Evolutionary conservation across 1,284 basidiomycete genomes (phyloP).

Genomic region (Tilletia indica): DNA sequence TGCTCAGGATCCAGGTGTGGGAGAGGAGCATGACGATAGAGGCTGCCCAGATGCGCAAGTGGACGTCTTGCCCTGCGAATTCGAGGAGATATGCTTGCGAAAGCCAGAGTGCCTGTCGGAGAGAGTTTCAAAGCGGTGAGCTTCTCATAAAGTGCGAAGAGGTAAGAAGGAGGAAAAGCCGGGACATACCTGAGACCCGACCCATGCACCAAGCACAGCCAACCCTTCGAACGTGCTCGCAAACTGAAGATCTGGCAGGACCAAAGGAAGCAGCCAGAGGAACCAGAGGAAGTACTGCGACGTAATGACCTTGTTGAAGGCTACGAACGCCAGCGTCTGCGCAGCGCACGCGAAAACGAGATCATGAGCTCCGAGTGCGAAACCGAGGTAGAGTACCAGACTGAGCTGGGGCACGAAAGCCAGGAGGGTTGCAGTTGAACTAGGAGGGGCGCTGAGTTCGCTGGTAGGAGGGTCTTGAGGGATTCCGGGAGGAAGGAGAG

Average conservation of each 20-base stretch:
- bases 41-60: constrained; percentile 41
- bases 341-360: constrained; percentile 83
- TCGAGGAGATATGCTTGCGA: constrained; percentile 51
- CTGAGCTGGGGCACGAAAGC: constrained; percentile 68
- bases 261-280: constrained; percentile 79
- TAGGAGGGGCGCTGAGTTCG: neutral
- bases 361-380: constrained; percentile 65
- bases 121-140: neutral
- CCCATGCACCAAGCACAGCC: constrained; percentile 67
- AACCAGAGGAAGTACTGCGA: constrained; percentile 99
- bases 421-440: constrained; percentile 28
- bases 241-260: constrained; percentile 69
- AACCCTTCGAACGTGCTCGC: constrained; percentile 58
- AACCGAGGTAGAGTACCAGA: constrained; percentile 67
- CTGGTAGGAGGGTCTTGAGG: neutral
- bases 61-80: constrained; percentile 45
- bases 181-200: constrained; percentile 63
- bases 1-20: constrained; percentile 33
- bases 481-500: neutral
- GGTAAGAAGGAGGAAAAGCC: too few species aligned
- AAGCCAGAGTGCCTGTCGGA: constrained; percentile 45
- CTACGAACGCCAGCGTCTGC: constrained; percentile 84
- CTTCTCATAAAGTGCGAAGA: neutral
- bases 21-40: constrained; percentile 36
- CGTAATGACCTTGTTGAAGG: constrained; percentile 98